Evolutionary conservation across 2,329 filamentous ascomycete species (phyloP), one percentile per base, ranked within the genome.

Genomic region (Claviceps spartinae): DNA sequence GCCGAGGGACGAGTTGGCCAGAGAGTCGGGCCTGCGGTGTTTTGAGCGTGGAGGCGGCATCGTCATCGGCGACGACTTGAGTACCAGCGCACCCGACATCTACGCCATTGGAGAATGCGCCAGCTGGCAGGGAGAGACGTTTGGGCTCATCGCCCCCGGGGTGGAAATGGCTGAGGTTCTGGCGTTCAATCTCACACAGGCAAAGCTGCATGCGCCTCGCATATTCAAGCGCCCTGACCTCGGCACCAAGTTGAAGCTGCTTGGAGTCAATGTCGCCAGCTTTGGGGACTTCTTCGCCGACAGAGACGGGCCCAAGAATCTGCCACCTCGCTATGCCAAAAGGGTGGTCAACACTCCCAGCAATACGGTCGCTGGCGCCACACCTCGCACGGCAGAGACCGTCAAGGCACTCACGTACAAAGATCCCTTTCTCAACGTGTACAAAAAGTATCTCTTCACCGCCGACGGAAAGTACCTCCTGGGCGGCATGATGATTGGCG

Each of bases 401-500:
- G 88, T 94, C 59, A 94, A 94, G 68, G 83, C 88, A 0, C 71
- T 95, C 43, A 91, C 85, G 0, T 95, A 95, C 70, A 88, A 85
- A 56, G 89, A 95, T 61, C 89, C 89, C 0, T 95, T 95, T 63
- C 78, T 82, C 52, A 83, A 88, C 47, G 81, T 95, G 1, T 95
- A 95, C 72, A 95, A 95, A 67, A 95, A 95, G 63, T 95, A 93
- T 65, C 71, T 95, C 11, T 95, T 95, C 62, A 94, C 89, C 0
- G 72, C 83, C 62, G 90, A 95, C 62, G 89, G 89, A 26, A 94
- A 94, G 65, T 91, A 91, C 61, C 72, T 95, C 1, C 78, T 95
- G 0, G 89, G 89, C n/a, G 90, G 89, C 4, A 95, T 95, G 88
- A 95, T 95, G 88, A 93, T 95, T 55, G 90, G 89, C 41, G 89